These are phyloP conservation scores for Didymella lethalis DNA, from an alignment of 2,329 filamentous ascomycete genomes.

Conservation along the genomic window DNA sequence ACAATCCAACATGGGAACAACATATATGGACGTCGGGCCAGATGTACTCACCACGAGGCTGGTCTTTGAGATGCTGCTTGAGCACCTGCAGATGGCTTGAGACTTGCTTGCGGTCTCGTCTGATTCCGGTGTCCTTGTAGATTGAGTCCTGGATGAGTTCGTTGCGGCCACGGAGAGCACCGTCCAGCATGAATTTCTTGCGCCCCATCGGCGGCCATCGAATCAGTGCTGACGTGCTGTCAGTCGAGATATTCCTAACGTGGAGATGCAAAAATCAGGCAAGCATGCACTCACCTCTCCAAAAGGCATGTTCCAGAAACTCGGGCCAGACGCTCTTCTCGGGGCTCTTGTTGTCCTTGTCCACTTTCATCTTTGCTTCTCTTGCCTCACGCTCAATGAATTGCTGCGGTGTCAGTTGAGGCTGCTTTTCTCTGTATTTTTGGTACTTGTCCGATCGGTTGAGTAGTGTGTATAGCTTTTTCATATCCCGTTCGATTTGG, in stretches of 20 bases:
- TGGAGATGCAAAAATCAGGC: background rate
- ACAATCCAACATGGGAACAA: conserved; percentile 10
- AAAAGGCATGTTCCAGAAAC: conserved; percentile 58
- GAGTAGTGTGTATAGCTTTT: conserved; percentile 41
- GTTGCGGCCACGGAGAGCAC: conserved; percentile 66
- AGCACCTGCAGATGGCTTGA: conserved; percentile 71
- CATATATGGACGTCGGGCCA: background rate
- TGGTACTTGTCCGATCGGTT: conserved; percentile 52
- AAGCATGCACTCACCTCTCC: conserved; percentile 50
- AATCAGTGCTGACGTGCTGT: conserved; percentile 46
- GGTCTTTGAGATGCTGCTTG: conserved; percentile 62
- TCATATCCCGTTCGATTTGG: conserved; percentile 41
- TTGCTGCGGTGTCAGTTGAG: conserved; percentile 29
- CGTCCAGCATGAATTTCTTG: conserved; percentile 58
- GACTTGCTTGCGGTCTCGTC: conserved; percentile 65
- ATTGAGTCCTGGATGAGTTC: conserved; percentile 69
- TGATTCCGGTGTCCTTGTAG: conserved; percentile 61
- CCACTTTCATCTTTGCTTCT: conserved; percentile 24
- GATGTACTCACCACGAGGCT: conserved; percentile 59
- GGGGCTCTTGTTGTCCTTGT: conserved; percentile 34
- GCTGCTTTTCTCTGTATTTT: conserved; percentile 57
- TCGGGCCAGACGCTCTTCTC: conserved; percentile 57
- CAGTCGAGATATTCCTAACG: background rate
- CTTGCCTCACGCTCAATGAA: conserved; percentile 33
- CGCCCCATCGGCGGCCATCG: conserved; percentile 67